phyloP scores from a whole-genome alignment of 1,139 yeast species.

The Saccharomyces uvarum region DNA sequence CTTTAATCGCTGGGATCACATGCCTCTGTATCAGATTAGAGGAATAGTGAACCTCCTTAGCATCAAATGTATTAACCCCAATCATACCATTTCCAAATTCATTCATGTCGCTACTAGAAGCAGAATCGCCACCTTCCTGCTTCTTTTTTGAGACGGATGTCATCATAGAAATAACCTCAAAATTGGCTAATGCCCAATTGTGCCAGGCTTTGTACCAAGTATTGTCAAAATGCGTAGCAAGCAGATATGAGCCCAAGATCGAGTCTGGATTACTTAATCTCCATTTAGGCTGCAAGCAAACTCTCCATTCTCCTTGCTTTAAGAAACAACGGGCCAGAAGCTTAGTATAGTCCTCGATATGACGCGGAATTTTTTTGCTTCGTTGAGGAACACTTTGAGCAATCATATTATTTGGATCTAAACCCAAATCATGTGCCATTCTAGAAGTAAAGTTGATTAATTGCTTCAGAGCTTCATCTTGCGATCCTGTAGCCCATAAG shows the following conservation, averaged over 20 bases:
- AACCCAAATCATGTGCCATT: constrained; percentile 80
- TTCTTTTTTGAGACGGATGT: constrained; percentile 37
- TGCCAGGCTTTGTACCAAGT: constrained; percentile 99
- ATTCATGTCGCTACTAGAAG: constrained; percentile 5
- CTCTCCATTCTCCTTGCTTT: constrained; percentile 98
- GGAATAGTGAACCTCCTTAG: constrained; percentile 33
- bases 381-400: constrained; percentile 43
- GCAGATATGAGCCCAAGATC: constrained; percentile 80
- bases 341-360: constrained; percentile 77
- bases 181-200: constrained; percentile 97
- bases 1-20: constrained; percentile 89
- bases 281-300: constrained; percentile 72
- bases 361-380: constrained; percentile 69
- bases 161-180: constrained; percentile 76
- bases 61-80: constrained; percentile 20
- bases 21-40: constrained; percentile 68
- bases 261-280: constrained; percentile 58
- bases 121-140: constrained; percentile 14
- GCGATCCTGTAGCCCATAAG: constrained; percentile 94
- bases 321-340: constrained; percentile 87
- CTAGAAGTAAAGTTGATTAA: constrained; percentile 84
- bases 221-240: constrained; percentile 90
- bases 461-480: constrained; percentile 76
- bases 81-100: constrained; percentile 17
- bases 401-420: constrained; percentile 72